Base-by-base conservation (phyloP, 2,329 filamentous ascomycete species). In the Stagonosporopsis tanaceti region DNA sequence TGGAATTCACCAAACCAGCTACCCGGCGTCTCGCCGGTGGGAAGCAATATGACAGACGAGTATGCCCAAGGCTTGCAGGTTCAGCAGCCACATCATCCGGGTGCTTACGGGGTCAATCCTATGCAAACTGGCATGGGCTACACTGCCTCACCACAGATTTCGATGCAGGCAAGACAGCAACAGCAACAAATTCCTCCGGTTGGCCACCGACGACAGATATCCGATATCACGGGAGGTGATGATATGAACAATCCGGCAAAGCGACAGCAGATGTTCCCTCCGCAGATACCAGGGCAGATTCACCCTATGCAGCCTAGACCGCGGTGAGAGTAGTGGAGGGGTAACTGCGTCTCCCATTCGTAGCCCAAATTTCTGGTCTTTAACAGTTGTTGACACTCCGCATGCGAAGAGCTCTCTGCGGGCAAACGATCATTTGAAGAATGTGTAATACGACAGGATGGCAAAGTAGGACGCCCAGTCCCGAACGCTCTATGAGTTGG, bases 1-100 rank as follows among this genome's bases (percentile, higher is more conserved):
- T 89, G 87, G 86, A 85, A 88, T 68, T 88, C 86, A 11, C 86
- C 87, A 0, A 81, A 80, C 45, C 83, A 85, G 56, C 80, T 87
- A 41, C 79, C 84, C 14, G 84, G 83, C 35, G 84, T 87, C 42
- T 83, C 85, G 9, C 82, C 86, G 1, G 82, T 85, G 6, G 80
- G 79, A 53, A 79, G 80, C 44, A 77, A 69, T 30, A 71, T 79
- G 14, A 75, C 79, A 20, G 80, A 82, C 30, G 78, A 81, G 38
- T 82, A 81, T 57, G 71, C 79, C 54, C 67, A 82, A 62, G 66
- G 80, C 70, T 66, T 80, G 68, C 69, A 81, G 68, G 77, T 67
- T 47, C 70, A 68, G 17, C 58, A 62, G 28, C 63, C 64, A 17
- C 67, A 71, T 34, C 78, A 68, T 61, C 70, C 79, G 6, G 71